phyloP scores from a whole-genome alignment of 768 basidiomycete genomes.

The Leccinum disarticulatum region DNA sequence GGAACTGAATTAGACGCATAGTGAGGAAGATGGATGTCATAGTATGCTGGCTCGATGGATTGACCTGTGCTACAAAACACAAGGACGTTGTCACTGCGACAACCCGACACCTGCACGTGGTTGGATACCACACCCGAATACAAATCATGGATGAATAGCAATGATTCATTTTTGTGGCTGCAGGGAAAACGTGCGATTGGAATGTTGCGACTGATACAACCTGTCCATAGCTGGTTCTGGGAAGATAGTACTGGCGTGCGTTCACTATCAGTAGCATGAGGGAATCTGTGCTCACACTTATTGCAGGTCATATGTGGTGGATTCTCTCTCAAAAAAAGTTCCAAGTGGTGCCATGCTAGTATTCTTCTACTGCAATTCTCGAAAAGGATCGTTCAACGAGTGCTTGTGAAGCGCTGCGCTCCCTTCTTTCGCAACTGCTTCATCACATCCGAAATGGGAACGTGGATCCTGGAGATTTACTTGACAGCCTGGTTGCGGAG shows the following conservation, averaged over 20 bases:
- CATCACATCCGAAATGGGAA: neutral
- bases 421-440: slow-evolving; percentile 16
- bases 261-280: neutral
- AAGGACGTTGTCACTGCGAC: slow-evolving; percentile 7
- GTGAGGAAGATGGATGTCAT: slow-evolving; percentile 9
- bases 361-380: slow-evolving; percentile 24
- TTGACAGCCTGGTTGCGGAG: neutral
- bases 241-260: slow-evolving; percentile 10
- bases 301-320: slow-evolving; percentile 8
- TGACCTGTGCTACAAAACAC: slow-evolving; percentile 15
- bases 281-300: neutral
- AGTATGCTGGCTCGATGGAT: slow-evolving; percentile 10
- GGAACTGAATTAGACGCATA: neutral
- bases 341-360: neutral
- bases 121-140: too few species aligned
- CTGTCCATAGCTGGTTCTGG: too few species aligned
- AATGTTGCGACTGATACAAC: too few species aligned
- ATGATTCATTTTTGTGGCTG: too few species aligned
- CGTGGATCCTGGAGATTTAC: neutral
- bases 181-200: too few species aligned
- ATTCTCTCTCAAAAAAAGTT: neutral
- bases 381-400: slow-evolving; percentile 3
- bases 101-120: neutral
- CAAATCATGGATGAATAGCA: too few species aligned
- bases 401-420: slow-evolving; percentile 13